Evolutionary conservation across 2,329 filamentous ascomycete species (phyloP), one percentile per base, ranked within the genome.

Genomic region (Thielaviopsis populi): DNA sequence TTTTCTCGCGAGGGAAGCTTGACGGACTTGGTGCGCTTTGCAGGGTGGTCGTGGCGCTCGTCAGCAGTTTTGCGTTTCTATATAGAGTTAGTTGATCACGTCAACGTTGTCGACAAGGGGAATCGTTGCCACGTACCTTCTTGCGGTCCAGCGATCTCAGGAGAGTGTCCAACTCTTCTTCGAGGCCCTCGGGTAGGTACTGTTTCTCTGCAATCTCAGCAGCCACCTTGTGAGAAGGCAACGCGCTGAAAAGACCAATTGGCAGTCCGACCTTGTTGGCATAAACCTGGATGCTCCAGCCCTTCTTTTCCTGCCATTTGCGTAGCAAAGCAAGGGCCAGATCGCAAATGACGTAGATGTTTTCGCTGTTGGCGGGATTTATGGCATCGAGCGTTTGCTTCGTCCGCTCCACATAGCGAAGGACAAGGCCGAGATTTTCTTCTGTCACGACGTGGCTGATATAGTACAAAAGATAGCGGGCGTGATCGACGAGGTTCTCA

Each of bases 381-480:
- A 97, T 83, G 13, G 83, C 88, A 72, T 99, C 94, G 50, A 83
- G 81, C 10, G 91, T 88, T 73, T 92, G 88, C 78, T 99, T 99
- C 63, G 96, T 86, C 10, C 91, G 85, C 74, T 97, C 91, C 13
- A 91, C 91, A 67, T 96, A 88, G 73, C 94, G 90, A 77, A 88
- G 94, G 48, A 99, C 91, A 67, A 96, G 78, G 0, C 88, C 87
- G 17, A 97, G 79, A 69, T 96, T 99, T 54, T 89, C 83, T 72
- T 95, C 88, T 0, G 85, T 92, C 10, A 89, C 89, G 19, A 96
- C 85, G 43, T 86, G 84, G 67, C 81, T 85, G 58, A 97, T 79
- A 71, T 95, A 99, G 75, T 92, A 96, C 50, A 96, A 73, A 65
- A 99, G 85, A 73, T 97, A 99, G 69, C 85, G 85, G 5, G 89